Evolutionary conservation across 2,329 filamentous ascomycete genomes (phyloP).

Genomic region (Neonectria hederae): DNA sequence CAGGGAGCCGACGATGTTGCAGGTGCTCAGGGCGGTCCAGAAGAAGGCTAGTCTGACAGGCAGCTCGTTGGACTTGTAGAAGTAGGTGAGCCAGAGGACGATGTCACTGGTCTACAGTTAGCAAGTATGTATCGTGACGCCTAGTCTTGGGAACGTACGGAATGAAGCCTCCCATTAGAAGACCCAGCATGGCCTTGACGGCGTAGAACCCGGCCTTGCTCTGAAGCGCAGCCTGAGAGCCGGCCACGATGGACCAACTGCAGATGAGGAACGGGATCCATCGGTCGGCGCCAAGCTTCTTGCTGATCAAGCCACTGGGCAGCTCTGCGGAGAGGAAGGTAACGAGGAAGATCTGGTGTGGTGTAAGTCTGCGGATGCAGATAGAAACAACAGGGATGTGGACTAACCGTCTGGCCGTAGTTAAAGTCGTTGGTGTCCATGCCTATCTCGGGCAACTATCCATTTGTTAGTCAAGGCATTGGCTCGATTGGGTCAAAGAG

Average conservation of each 20-base stretch:
- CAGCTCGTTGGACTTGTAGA: slow-evolving; percentile 77
- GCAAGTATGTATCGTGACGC: background rate
- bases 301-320: slow-evolving; percentile 60
- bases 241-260: slow-evolving; percentile 52
- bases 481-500: background rate
- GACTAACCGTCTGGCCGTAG: slow-evolving; percentile 51
- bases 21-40: slow-evolving; percentile 72
- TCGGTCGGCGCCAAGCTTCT: slow-evolving; percentile 59
- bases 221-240: slow-evolving; percentile 50
- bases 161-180: slow-evolving; percentile 62
- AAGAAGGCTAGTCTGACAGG: slow-evolving; percentile 73
- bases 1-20: slow-evolving; percentile 62
- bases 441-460: slow-evolving; percentile 49
- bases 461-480: slow-evolving; percentile 6
- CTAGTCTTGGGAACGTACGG: slow-evolving; percentile 46
- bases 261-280: slow-evolving; percentile 56
- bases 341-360: slow-evolving; percentile 51
- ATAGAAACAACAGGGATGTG: background rate
- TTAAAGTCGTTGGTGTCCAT: slow-evolving; percentile 59
- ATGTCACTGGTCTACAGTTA: slow-evolving; percentile 47
- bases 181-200: slow-evolving; percentile 54
- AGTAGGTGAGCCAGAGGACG: slow-evolving; percentile 77
- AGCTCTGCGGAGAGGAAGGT: slow-evolving; percentile 59
- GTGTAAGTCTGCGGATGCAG: background rate
- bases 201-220: slow-evolving; percentile 52